phyloP scores from a whole-genome alignment of 257 asterid species.

The Solanum corneliomulleri region DNA sequence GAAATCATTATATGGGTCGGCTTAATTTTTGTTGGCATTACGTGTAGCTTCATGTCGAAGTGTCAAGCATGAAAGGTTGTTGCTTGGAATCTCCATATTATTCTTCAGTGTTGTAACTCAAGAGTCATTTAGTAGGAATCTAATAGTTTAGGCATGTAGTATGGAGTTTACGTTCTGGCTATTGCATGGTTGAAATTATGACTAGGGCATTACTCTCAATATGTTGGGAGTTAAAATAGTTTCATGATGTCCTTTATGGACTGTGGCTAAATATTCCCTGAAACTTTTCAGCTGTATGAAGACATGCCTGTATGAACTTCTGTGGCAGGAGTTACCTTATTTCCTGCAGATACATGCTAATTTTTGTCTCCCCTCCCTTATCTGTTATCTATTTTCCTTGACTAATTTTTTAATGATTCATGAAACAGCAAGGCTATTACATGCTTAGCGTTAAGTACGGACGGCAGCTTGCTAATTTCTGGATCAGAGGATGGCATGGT shows the following conservation, averaged over 20 bases:
- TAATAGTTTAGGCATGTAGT: not conserved
- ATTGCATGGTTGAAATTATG: not conserved
- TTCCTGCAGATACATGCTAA: not conserved
- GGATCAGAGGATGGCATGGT: constrained; percentile 92
- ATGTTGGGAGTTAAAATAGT: not conserved
- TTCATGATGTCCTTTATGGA: not conserved
- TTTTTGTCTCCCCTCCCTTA: not conserved
- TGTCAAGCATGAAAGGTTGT: not conserved
- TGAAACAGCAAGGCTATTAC: constrained; percentile 79
- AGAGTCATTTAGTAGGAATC: not conserved
- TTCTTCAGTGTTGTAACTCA: not conserved
- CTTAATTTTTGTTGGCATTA: not conserved
- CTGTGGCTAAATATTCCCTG: not conserved
- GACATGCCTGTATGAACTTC: not conserved
- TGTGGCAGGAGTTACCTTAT: not conserved
- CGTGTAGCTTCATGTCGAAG: not conserved
- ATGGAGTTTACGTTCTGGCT: not conserved
- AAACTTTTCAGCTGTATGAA: not conserved
- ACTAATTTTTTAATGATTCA: constrained; percentile 7
- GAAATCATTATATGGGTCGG: not conserved
- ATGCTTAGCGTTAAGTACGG: constrained; percentile 68
- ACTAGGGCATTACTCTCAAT: not conserved
- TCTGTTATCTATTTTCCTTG: not conserved
- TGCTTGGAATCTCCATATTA: not conserved
- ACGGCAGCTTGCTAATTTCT: constrained; percentile 59